phyloP scores from a whole-genome alignment of 2,329 filamentous ascomycete genomes.

The Paecilomyces niveus region DNA sequence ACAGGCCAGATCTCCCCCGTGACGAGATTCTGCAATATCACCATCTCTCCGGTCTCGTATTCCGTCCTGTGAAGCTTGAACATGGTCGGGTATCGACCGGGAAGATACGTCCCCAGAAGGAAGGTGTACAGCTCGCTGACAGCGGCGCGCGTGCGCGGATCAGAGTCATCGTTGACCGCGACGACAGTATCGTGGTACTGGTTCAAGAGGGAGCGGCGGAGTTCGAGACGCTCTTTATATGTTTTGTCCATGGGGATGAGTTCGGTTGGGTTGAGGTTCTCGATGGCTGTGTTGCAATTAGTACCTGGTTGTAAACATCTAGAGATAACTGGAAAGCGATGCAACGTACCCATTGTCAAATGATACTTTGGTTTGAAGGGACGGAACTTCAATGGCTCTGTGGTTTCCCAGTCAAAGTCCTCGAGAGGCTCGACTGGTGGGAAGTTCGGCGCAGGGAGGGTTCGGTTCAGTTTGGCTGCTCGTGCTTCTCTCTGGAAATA shows the following conservation, averaged over 20 bases:
- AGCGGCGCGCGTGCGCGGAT: slow-evolving; percentile 38
- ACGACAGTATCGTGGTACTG: slow-evolving; percentile 36
- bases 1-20: slow-evolving; percentile 38
- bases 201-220: slow-evolving; percentile 43
- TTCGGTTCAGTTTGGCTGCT: background rate
- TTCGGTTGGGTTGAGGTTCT: slow-evolving; percentile 46
- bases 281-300: slow-evolving; percentile 37
- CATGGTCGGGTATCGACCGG: slow-evolving; percentile 49
- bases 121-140: slow-evolving; percentile 52
- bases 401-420: slow-evolving; percentile 45
- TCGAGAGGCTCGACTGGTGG: slow-evolving; percentile 34
- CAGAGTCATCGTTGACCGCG: slow-evolving; percentile 29
- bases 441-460: slow-evolving; percentile 14
- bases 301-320: background rate
- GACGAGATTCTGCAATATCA: slow-evolving; percentile 39
- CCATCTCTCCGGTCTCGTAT: slow-evolving; percentile 16
- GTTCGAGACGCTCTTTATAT: slow-evolving; percentile 45
- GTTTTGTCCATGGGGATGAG: slow-evolving; percentile 55
- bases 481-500: background rate
- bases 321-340: background rate
- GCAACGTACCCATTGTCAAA: slow-evolving; percentile 53
- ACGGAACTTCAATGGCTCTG: slow-evolving; percentile 47
- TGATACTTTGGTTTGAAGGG: slow-evolving; percentile 57
- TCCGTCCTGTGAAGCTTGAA: slow-evolving; percentile 33
- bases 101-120: slow-evolving; percentile 49